Conservation (phyloP, 306 rosid species). For the Ochetophila trinervis region DNA sequence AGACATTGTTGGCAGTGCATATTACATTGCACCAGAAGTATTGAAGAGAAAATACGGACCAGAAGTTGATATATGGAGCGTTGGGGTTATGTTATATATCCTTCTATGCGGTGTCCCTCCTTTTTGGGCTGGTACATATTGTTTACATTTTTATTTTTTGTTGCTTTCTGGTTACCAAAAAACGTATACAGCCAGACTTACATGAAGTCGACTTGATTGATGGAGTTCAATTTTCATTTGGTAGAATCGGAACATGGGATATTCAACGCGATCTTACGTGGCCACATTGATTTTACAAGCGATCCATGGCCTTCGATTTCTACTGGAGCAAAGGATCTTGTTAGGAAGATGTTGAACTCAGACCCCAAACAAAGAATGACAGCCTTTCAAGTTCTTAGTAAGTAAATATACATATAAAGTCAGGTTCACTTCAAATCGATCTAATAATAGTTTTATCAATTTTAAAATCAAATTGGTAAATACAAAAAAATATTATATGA, state of each 20-base stretch:
- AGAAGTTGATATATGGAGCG: constrained; percentile 96
- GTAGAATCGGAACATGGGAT: constrained; percentile 94
- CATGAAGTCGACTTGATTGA: neutral
- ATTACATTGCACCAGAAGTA: constrained; percentile 97
- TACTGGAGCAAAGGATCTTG: constrained; percentile 83
- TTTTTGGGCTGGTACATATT: constrained; percentile 82
- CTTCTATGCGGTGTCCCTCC: constrained; percentile 93
- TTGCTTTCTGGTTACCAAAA: neutral
- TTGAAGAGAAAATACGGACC: constrained; percentile 89
- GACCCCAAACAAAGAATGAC: constrained; percentile 85
- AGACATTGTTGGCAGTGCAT: constrained; percentile 91
- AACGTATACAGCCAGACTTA: too few relatives aligned
- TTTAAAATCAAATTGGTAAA: too few relatives aligned
- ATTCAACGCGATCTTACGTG: constrained; percentile 77
- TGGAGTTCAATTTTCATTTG: neutral
- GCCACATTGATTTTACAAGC: constrained; percentile 73
- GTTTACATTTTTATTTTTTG: neutral
- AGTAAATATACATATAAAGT: constrained; percentile 16
- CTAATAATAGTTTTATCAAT: too few relatives aligned
- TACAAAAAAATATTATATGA: too few relatives aligned
- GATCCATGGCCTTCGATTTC: constrained; percentile 98
- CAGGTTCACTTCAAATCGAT: too few relatives aligned
- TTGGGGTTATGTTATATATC: constrained; percentile 92
- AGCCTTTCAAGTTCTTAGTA: constrained; percentile 87
- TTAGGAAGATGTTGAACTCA: constrained; percentile 79